Percentiles rank a stretch among this genome's conserved stretches.
Evolutionary conservation across 208 protist species (phyloP).

Genomic region (Tetramitus jugosus): DNA sequence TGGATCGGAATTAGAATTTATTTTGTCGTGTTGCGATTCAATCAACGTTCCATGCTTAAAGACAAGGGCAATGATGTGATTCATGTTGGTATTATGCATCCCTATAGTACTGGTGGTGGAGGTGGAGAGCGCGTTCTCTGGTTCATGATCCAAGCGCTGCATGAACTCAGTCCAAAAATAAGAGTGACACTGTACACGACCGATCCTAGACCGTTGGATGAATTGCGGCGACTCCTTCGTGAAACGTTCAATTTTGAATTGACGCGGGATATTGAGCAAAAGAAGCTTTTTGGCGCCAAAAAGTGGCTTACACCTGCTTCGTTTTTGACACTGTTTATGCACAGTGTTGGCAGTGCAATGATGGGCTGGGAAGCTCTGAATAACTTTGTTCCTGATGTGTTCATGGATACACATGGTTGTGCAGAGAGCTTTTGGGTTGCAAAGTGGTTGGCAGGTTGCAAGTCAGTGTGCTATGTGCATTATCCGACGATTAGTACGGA

Average conservation of each 20-base stretch:
- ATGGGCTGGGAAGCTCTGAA: conserved; percentile 69
- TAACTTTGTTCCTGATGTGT: conserved; percentile 39
- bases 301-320: conserved; percentile 67
- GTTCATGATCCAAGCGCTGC: conserved; percentile 60
- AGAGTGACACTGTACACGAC: conserved; percentile 40
- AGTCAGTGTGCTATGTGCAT: conserved; percentile 88
- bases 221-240: conserved; percentile 44
- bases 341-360: conserved; percentile 73
- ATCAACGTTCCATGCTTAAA: too few relatives aligned
- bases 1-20: too few relatives aligned
- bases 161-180: conserved; percentile 41
- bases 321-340: conserved; percentile 85
- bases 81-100: conserved; percentile 74
- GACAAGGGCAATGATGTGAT: conserved; percentile 5
- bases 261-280: conserved; percentile 39
- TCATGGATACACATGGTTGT: conserved; percentile 88
- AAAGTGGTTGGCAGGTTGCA: conserved; percentile 56
- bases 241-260: conserved; percentile 61
- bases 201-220: conserved; percentile 53
- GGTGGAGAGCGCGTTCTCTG: conserved; percentile 93
- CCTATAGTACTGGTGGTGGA: conserved; percentile 73
- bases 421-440: conserved; percentile 86
- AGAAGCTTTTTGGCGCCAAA: conserved; percentile 55
- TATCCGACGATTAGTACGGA: conserved; percentile 90
- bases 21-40: too few relatives aligned